These are phyloP conservation scores for Backusella circina DNA, from an alignment of 192 early-diverging fungal genomes.

Conservation along the genomic window DNA sequence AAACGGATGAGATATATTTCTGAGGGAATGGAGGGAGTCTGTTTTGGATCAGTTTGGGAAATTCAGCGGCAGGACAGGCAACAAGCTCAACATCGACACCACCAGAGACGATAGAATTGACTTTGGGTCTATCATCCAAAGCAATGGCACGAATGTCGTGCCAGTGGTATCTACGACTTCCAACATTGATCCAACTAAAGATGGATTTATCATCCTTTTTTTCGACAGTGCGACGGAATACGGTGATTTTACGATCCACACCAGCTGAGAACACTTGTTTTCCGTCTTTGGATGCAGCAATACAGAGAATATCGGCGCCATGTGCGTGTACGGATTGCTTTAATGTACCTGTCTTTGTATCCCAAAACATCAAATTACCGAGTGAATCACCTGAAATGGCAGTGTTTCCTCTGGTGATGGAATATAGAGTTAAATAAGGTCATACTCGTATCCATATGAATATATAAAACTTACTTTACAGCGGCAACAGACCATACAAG, in stretches of 20 bases:
- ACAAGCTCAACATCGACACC: slow-evolving; percentile 78
- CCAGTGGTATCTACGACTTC: slow-evolving; percentile 85
- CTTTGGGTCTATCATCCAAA: slow-evolving; percentile 62
- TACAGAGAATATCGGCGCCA: slow-evolving; percentile 84
- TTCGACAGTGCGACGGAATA: slow-evolving; percentile 55
- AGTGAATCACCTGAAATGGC: slow-evolving; percentile 90
- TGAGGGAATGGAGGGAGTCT: slow-evolving; percentile 65
- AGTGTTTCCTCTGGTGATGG: slow-evolving; percentile 49
- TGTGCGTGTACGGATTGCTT: slow-evolving; percentile 72
- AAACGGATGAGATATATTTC: slow-evolving; percentile 49
- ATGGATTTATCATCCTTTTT: slow-evolving; percentile 29
- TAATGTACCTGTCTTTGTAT: slow-evolving; percentile 62
- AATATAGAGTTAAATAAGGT: background rate
- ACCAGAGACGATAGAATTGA: slow-evolving; percentile 78
- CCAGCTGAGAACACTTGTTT: slow-evolving; percentile 81
- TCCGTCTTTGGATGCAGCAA: slow-evolving; percentile 64
- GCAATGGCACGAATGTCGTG: slow-evolving; percentile 92
- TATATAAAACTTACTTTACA: slow-evolving; percentile 36
- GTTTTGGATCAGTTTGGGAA: slow-evolving; percentile 58
- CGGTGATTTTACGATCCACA: slow-evolving; percentile 84
- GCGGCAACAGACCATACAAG: slow-evolving; percentile 83
- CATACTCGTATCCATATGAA: too few species aligned
- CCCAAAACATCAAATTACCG: slow-evolving; percentile 90
- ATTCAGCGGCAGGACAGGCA: slow-evolving; percentile 52
- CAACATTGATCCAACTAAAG: slow-evolving; percentile 76